A percentile compares a stretch with the other conserved stretches of the same genome.
Conservation (phyloP, 2,329 filamentous ascomycete genomes). For the Trichoderma endophyticum region DNA sequence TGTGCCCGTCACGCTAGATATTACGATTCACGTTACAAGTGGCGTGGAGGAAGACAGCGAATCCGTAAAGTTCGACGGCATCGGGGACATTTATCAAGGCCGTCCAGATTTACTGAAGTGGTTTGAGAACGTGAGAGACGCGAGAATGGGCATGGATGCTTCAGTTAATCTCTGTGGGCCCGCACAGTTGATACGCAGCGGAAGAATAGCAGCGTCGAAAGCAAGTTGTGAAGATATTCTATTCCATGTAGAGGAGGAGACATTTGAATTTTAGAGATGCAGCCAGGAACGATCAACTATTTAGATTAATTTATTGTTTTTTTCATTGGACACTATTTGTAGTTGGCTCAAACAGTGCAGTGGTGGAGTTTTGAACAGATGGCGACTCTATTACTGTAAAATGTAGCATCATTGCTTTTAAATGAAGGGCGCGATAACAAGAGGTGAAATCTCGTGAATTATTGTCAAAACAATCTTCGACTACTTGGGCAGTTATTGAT, state of each 20-base stretch:
- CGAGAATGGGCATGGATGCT: neutral
- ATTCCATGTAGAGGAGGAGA: neutral
- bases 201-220: neutral
- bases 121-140: neutral
- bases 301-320: neutral
- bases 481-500: no score
- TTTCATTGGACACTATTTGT: no score
- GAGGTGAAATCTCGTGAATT: neutral
- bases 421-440: neutral
- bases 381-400: neutral
- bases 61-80: neutral
- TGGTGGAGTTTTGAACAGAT: neutral
- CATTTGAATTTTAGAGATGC: neutral
- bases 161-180: neutral
- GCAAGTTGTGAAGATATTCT: neutral
- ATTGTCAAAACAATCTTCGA: neutral
- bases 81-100: neutral
- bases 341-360: neutral
- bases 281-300: neutral
- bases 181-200: neutral
- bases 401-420: neutral
- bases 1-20: neutral
- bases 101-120: neutral
- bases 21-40: neutral
- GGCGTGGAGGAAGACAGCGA: neutral